Base-by-base conservation (phyloP, 495 filamentous ascomycete species). In the Penicillium fimorum region DNA sequence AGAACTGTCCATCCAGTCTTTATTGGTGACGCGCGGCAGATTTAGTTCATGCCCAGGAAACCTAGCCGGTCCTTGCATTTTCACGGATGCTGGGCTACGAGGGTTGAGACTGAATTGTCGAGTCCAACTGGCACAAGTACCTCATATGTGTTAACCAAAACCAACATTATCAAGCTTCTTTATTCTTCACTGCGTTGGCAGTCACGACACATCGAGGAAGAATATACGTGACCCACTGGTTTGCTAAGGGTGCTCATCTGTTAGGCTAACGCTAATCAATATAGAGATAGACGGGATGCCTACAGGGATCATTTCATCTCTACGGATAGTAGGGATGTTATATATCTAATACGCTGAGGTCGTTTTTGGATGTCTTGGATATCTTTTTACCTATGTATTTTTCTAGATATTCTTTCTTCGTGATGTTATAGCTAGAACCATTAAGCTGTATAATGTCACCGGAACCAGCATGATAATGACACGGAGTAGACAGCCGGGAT, bases 1-100 rank as follows among this genome's bases (percentile, higher is more conserved):
- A 96, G 67, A 37, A 96, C 78, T 1, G 83, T 77, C 2, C 89
- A 90, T 77, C 2, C 89, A 90, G 45, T 77, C 76, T n/a, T 81
- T 79, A 7, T 76, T 71, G 10, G 72, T 71, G 5, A 94, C 42
- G 79, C 24, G 72, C 58, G n/a, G 67, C 47, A 3, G 76, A 77
- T 25, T 76, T 64, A 8, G 91, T 61, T 46, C 63, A 70, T 13
- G 82, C 45, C 45, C 80, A 76, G n/a, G 75, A 73, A 40, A 87
- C 81, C 27, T 54, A 38, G 10, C 47, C 54, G 13, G 60, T 54
- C 1, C 53, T 57, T 37, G 11, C 45, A 48, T 47, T 5, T 59
- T 47, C 35, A 56, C 44, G 20, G 18, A 40, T 4, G 24, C 30
- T 43, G 52, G 18, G 13, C 24, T 22, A 11, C 41, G n/a, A 35